Evolutionary conservation across 2,329 filamentous ascomycete genomes (phyloP).

Genomic region (Ascochyta viciae-villosae): DNA sequence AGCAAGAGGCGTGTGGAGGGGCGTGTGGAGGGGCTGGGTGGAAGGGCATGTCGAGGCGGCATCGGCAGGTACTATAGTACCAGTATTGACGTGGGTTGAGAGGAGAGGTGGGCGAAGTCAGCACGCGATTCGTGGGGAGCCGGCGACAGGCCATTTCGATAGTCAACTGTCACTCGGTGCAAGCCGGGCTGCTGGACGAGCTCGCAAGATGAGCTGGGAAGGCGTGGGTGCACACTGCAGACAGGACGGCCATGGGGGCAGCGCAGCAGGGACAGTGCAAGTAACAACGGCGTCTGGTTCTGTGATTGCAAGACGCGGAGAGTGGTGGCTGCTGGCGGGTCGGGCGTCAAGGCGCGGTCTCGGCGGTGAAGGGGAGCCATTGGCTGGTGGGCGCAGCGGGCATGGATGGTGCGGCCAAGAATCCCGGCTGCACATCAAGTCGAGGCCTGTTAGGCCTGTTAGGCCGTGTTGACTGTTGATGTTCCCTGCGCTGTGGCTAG

Average conservation of each 20-base stretch:
- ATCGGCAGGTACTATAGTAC: conserved; percentile 2
- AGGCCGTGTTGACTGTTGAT: too few species aligned
- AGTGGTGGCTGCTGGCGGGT: conserved; percentile 2
- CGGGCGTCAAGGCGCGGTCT: neutral
- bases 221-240: neutral
- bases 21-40: conserved; percentile 8
- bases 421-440: conserved; percentile 3
- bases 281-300: neutral
- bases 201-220: neutral
- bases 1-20: conserved; percentile 8
- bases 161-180: neutral
- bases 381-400: conserved; percentile 6
- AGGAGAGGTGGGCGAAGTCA: conserved; percentile 5
- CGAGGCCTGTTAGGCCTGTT: too few species aligned
- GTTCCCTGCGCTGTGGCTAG: neutral
- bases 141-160: conserved; percentile 7
- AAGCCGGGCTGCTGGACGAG: neutral
- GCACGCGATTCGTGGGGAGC: conserved; percentile 16
- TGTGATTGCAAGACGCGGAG: conserved; percentile 12
- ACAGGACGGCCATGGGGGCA: neutral
- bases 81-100: conserved; percentile 8
- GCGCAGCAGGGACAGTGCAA: conserved; percentile 1
- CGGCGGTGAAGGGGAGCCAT: neutral
- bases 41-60: conserved; percentile 12
- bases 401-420: neutral